A percentile compares a stretch with the other conserved stretches of the same genome.
These are phyloP conservation scores for Penicillium sp. DNA, from an alignment of 2,329 filamentous ascomycete genomes.

Conservation along the genomic window DNA sequence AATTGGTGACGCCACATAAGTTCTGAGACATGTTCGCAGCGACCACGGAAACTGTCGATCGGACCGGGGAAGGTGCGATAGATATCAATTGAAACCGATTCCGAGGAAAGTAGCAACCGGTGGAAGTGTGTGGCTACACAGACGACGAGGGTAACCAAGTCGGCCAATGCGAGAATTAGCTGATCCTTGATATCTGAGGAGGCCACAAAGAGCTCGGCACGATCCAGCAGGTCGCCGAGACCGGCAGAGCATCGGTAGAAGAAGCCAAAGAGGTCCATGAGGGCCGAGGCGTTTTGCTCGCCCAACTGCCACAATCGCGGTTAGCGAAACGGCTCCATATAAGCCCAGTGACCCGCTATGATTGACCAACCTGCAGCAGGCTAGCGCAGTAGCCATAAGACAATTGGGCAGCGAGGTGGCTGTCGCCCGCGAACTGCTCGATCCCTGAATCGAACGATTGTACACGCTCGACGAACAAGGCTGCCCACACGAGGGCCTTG, in stretches of 20 bases:
- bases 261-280: conserved; percentile 58
- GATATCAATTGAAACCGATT: conserved; percentile 42
- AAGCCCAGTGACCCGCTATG: not conserved
- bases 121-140: conserved; percentile 43
- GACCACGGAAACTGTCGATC: conserved; percentile 41
- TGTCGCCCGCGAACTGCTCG: conserved; percentile 42
- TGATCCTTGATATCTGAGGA: conserved; percentile 55
- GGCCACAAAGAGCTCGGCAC: conserved; percentile 52
- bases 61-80: conserved; percentile 41
- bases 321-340: not conserved
- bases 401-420: conserved; percentile 49
- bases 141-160: conserved; percentile 38
- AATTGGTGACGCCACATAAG: conserved; percentile 47
- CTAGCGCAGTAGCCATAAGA: conserved; percentile 54
- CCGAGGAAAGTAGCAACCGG: conserved; percentile 30
- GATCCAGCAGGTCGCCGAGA: conserved; percentile 49
- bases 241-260: conserved; percentile 54
- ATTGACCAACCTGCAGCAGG: conserved; percentile 51
- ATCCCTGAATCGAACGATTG: conserved; percentile 43
- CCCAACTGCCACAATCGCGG: conserved; percentile 16
- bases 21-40: conserved; percentile 41
- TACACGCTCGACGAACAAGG: conserved; percentile 44
- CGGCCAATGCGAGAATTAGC: conserved; percentile 43
- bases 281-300: conserved; percentile 34
- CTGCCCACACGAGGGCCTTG: conserved; percentile 45